A percentile compares a stretch with the other conserved stretches of the same genome.
Evolutionary conservation across 2,329 filamentous ascomycete genomes (phyloP).

Genomic region (Cladobotryum protrusum): DNA sequence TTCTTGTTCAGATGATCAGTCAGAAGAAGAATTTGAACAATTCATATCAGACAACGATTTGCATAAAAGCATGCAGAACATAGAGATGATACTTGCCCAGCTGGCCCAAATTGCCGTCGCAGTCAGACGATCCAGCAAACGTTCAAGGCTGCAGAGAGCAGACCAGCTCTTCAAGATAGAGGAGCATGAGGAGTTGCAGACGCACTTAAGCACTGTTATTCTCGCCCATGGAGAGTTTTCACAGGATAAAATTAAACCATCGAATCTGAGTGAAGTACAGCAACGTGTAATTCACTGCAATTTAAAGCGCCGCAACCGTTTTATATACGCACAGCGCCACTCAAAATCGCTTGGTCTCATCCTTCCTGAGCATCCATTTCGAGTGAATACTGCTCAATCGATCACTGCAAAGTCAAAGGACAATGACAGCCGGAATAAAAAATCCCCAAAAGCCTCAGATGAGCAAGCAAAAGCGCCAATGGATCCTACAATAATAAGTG

Average conservation of each 20-base stretch:
- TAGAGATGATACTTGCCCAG: slow-evolving; percentile 8
- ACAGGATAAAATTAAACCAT: background rate
- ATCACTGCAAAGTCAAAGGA: background rate
- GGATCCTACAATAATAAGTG: background rate
- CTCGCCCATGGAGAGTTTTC: background rate
- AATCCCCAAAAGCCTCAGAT: background rate
- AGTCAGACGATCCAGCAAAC: slow-evolving; percentile 9
- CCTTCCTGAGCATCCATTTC: background rate
- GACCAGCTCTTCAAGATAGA: slow-evolving; percentile 5
- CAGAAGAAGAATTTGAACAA: background rate
- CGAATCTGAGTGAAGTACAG: background rate
- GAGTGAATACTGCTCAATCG: background rate
- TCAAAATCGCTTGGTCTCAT: background rate
- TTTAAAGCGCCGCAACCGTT: slow-evolving; percentile 2
- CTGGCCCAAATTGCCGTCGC: slow-evolving; percentile 8
- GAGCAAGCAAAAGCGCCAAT: background rate
- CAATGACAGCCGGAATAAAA: background rate
- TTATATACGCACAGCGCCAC: slow-evolving; percentile 1
- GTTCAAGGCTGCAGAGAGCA: slow-evolving; percentile 6
- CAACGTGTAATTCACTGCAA: background rate
- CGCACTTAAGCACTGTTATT: slow-evolving; percentile 2
- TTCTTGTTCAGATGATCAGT: background rate
- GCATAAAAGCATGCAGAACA: slow-evolving; percentile 1
- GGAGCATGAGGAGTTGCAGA: slow-evolving; percentile 1
- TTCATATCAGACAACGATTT: background rate